A percentile compares a stretch with the other conserved stretches of the same genome.
Conservation (phyloP, 495 filamentous ascomycete species). For the Penicillium flavigenum region DNA sequence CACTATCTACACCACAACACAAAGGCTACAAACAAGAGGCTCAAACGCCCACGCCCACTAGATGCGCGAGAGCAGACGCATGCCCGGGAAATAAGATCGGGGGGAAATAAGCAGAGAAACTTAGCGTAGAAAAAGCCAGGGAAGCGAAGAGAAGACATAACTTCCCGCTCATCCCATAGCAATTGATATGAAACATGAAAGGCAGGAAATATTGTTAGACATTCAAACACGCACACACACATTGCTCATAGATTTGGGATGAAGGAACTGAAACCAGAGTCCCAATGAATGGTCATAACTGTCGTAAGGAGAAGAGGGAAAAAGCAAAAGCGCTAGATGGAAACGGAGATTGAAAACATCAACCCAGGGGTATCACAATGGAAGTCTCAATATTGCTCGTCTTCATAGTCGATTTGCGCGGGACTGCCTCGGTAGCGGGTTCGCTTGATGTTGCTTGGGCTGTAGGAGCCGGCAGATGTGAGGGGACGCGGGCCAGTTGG, state of each 20-base stretch:
- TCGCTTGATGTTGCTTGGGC: conserved; percentile 46
- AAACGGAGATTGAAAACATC: conserved; percentile 20
- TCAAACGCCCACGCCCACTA: background rate
- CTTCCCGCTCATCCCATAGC: background rate
- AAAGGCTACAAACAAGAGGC: conserved; percentile 4
- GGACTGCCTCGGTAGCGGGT: conserved; percentile 50
- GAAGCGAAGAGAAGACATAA: conserved; percentile 10
- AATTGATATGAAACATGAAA: background rate
- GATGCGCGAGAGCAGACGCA: background rate
- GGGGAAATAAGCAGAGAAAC: background rate
- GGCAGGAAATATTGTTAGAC: conserved; percentile 9
- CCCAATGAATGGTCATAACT: background rate
- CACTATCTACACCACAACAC: conserved; percentile 4
- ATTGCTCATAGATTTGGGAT: conserved; percentile 6
- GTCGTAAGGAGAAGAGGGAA: conserved; percentile 11
- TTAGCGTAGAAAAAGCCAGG: background rate
- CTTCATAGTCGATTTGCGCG: conserved; percentile 46
- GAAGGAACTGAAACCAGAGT: conserved; percentile 1
- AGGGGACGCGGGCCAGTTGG: conserved; percentile 56
- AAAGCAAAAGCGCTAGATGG: conserved; percentile 10
- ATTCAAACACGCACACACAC: conserved; percentile 6
- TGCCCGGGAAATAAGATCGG: background rate
- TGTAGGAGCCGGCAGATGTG: conserved; percentile 46
- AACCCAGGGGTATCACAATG: conserved; percentile 29
- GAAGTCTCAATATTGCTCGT: conserved; percentile 35